Conservation (phyloP, 2,329 filamentous ascomycete genomes). For the Apiospora saccharicola region DNA sequence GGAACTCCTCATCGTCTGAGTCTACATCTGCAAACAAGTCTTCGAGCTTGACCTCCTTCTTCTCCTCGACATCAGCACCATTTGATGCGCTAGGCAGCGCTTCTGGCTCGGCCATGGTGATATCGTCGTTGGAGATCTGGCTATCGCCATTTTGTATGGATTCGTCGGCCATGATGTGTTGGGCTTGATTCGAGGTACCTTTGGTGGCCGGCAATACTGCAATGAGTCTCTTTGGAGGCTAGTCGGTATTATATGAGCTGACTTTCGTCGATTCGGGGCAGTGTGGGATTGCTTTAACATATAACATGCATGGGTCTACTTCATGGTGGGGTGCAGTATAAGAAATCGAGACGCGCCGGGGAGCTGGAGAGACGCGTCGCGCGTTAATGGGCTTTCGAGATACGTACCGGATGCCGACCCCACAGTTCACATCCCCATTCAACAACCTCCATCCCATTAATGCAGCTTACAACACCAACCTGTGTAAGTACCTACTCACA, state of each 20-base stretch:
- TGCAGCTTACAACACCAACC: no score
- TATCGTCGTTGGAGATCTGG: constrained; percentile 44
- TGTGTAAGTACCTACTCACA: no score
- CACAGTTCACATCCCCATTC: neutral
- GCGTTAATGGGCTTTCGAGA: constrained; percentile 4
- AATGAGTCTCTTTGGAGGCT: neutral
- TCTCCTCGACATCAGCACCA: constrained; percentile 31
- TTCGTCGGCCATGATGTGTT: constrained; percentile 44
- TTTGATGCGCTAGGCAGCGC: constrained; percentile 27
- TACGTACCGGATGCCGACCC: neutral
- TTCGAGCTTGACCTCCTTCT: constrained; percentile 60
- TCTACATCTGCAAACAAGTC: constrained; percentile 66
- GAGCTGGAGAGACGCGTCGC: neutral
- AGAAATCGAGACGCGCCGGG: constrained; percentile 13
- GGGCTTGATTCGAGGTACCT: neutral
- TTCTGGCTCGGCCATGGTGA: constrained; percentile 50
- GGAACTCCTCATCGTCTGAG: constrained; percentile 66
- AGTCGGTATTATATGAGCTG: neutral
- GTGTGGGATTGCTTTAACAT: neutral
- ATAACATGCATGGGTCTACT: neutral
- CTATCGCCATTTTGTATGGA: constrained; percentile 40
- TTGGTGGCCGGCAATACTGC: neutral
- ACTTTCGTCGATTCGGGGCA: neutral
- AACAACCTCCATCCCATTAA: no score
- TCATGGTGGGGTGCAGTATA: neutral